Evolutionary conservation across 345 rosid genomes (phyloP), one percentile per base, ranked within the genome.

Genomic region (Hypericum androsaemum): DNA sequence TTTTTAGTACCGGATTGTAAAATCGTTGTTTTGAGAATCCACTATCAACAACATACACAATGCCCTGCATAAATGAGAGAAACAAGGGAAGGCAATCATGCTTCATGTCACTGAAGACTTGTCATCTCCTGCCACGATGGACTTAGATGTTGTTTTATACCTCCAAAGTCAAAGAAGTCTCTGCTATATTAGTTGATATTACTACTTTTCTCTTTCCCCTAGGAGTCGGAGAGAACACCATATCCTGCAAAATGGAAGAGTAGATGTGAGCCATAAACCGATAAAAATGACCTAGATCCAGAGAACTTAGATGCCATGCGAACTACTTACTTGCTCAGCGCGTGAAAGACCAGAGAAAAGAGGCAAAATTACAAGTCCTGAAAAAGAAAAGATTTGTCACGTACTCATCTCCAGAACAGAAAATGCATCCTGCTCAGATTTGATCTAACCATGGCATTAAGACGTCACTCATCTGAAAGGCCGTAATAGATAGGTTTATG

Each of bases 11-110:
- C 68, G 95, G 95, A 77, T 92, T 88, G 72, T 88, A 92, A 74
- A 80, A 92, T 50, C 77, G 74, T 67, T 92, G 98, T 76, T 92
- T 92, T 12, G 98, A 85, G 80, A 88, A 92, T 46, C 96, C 98
- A 56, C 94, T 77, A 60, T 92, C 98, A 62, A 92, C 74, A 66
- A 92, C 98, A 72, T 92, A 83, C 58, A 92, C 96, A 63, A 88
- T 65, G 0, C 94, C 98, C 98, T 90, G 81, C 64, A 71, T 12
- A 56, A 44, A 61, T 50, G 42, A 56, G 12, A 41, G 32, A 62
- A 62, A 68, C 46, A 57, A 61, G 28, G 36, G 37, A 45, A 54
- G 40, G 41, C 50, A 22, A n/a, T 41, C 57, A 67, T 42, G 43
- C 45, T 50, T 42, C 22, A 13, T 7, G 32, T 14, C 37, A 43